Evolutionary conservation across 345 rosid species (phyloP).

Genomic region (Lumnitzera racemosa): DNA sequence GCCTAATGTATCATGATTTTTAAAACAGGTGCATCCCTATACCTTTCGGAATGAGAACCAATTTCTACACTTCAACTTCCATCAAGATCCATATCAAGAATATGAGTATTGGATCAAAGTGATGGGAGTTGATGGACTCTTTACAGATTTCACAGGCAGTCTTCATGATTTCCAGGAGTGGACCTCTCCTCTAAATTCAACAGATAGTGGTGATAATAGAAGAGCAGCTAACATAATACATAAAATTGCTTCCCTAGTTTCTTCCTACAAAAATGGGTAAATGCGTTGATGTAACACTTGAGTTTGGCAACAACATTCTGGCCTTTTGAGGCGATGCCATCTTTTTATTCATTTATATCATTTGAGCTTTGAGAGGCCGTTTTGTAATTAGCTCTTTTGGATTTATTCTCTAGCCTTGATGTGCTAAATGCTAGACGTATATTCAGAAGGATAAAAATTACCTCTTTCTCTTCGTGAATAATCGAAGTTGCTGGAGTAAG

Average conservation of each 20-base stretch:
- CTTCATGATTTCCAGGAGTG: slow-evolving; percentile 57
- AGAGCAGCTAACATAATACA: slow-evolving; percentile 30
- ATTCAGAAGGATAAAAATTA: no score
- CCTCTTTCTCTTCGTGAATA: no score
- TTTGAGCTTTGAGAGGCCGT: no score
- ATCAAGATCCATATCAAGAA: slow-evolving; percentile 67
- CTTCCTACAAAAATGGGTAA: slow-evolving; percentile 29
- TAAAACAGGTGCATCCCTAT: slow-evolving; percentile 79
- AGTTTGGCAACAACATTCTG: not conserved
- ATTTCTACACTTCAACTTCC: slow-evolving; percentile 53
- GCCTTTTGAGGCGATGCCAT: no score
- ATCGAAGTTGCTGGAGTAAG: no score
- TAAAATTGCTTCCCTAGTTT: slow-evolving; percentile 36
- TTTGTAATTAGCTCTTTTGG: no score
- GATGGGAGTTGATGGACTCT: slow-evolving; percentile 79
- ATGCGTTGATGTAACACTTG: not conserved
- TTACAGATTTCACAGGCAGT: slow-evolving; percentile 91
- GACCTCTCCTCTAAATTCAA: slow-evolving; percentile 34
- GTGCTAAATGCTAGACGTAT: no score
- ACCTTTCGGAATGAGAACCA: slow-evolving; percentile 66
- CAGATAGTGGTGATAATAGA: slow-evolving; percentile 3
- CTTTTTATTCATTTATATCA: no score
- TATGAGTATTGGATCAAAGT: slow-evolving; percentile 74
- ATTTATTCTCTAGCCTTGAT: no score
- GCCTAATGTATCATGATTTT: not conserved